Conservation (phyloP, 2,329 filamentous ascomycete genomes). For the Paecilomyces niveus region DNA sequence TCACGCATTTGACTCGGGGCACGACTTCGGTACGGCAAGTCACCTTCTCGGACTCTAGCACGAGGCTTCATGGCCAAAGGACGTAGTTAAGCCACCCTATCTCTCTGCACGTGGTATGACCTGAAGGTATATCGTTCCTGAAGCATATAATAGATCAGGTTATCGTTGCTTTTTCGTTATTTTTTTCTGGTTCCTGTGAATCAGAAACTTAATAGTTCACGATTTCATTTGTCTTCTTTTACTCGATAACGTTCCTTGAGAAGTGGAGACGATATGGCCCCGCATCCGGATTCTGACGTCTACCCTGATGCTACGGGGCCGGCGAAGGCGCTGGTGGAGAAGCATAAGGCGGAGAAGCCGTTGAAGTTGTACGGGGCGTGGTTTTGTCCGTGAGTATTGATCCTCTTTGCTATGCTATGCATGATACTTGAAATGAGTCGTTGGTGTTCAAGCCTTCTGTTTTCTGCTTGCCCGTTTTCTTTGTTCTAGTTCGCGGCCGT, state of each 20-base stretch:
- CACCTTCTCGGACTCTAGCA: not conserved
- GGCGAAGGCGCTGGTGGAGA: constrained; percentile 31
- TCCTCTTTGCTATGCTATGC: no score
- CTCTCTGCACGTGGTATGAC: not conserved
- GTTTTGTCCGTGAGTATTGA: constrained; percentile 53
- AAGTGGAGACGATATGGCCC: constrained; percentile 12
- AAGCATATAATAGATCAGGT: no score
- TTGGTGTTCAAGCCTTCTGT: no score
- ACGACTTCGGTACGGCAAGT: not conserved
- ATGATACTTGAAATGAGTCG: no score
- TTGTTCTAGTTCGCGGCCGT: no score
- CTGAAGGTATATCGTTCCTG: no score
- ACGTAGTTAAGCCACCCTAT: not conserved
- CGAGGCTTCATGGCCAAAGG: not conserved
- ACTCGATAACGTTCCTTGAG: not conserved
- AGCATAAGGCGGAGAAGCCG: constrained; percentile 26
- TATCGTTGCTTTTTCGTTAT: no score
- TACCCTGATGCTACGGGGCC: constrained; percentile 39
- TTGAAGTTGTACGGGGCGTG: constrained; percentile 64
- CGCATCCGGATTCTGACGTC: constrained; percentile 36
- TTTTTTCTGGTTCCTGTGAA: no score
- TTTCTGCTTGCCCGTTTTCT: no score
- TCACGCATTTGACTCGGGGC: not conserved
- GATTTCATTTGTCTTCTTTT: not conserved
- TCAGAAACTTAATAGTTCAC: not conserved